Conservation (phyloP, 2,329 filamentous ascomycete species). For the Cordyceps fumosorosea region DNA sequence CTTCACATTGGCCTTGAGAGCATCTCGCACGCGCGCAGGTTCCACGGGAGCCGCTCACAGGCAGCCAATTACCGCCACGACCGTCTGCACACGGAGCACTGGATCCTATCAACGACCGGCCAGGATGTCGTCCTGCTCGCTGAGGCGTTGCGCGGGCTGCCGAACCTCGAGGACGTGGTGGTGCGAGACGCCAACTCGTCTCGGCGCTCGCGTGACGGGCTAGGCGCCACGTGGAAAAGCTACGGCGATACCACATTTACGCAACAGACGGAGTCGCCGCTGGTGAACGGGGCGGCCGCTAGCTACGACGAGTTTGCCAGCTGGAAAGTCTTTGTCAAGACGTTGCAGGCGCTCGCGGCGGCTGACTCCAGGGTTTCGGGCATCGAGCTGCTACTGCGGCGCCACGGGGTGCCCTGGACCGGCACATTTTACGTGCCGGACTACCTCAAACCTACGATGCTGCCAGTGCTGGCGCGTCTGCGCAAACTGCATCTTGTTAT, state of each 20-base stretch:
- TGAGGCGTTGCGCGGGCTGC: conserved; percentile 48
- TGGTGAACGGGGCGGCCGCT: neutral
- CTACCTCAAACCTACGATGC: conserved; percentile 29
- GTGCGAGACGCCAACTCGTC: conserved; percentile 52
- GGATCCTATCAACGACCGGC: conserved; percentile 35
- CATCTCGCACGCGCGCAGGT: conserved; percentile 3
- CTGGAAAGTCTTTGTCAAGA: conserved; percentile 26
- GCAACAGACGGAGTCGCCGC: neutral
- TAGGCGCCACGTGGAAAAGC: conserved; percentile 40
- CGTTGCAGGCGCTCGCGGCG: conserved; percentile 37
- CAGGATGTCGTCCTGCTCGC: conserved; percentile 46
- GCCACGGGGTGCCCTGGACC: conserved; percentile 26
- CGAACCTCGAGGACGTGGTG: conserved; percentile 48
- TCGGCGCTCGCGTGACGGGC: conserved; percentile 43
- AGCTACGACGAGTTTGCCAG: conserved; percentile 1
- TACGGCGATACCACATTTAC: conserved; percentile 40
- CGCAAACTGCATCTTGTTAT: conserved; percentile 33
- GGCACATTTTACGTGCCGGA: conserved; percentile 38
- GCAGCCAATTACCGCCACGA: conserved; percentile 1
- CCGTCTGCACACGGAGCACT: neutral
- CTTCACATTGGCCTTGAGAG: conserved; percentile 24
- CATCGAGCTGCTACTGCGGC: conserved; percentile 35
- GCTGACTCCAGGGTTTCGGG: conserved; percentile 31
- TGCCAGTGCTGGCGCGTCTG: conserved; percentile 38
- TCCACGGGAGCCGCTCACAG: conserved; percentile 1